Conservation (phyloP, 225 moss, liverwort and hornwort species). For the Physcomitrium patens region DNA sequence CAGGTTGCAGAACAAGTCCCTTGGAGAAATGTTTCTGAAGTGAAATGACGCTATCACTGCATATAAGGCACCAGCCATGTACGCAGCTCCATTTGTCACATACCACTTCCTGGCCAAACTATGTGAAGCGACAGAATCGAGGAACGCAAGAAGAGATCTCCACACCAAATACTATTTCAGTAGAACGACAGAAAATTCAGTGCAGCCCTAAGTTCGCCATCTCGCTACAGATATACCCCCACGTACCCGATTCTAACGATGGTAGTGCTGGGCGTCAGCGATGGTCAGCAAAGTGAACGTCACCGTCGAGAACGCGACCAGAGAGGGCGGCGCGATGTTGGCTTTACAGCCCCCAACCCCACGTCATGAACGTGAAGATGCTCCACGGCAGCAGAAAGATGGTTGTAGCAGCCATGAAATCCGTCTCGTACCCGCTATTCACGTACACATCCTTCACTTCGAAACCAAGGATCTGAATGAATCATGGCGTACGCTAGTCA, state of each 20-base stretch:
- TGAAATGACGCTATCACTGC: too few species aligned
- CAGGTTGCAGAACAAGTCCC: too few species aligned
- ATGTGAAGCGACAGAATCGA: too few species aligned
- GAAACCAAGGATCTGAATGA: constrained; percentile 38
- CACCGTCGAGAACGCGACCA: constrained; percentile 34
- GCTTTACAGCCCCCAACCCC: constrained; percentile 31
- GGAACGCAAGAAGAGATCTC: too few species aligned
- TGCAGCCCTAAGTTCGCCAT: too few species aligned
- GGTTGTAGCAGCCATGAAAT: background rate
- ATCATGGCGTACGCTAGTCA: constrained; percentile 43
- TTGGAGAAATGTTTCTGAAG: too few species aligned
- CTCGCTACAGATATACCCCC: too few species aligned
- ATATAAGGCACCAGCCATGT: too few species aligned
- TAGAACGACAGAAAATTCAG: too few species aligned
- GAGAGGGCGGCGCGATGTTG: constrained; percentile 27
- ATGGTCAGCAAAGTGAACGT: constrained; percentile 44
- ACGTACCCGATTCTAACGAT: background rate
- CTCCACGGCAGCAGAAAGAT: constrained; percentile 35
- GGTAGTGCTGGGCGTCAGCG: constrained; percentile 5
- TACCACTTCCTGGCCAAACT: too few species aligned
- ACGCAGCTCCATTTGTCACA: too few species aligned
- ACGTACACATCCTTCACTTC: background rate
- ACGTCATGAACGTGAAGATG: constrained; percentile 39
- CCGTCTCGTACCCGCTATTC: background rate
- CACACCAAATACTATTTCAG: too few species aligned